Conservation (phyloP, 306 rosid species). For the Citrullus amarus region DNA sequence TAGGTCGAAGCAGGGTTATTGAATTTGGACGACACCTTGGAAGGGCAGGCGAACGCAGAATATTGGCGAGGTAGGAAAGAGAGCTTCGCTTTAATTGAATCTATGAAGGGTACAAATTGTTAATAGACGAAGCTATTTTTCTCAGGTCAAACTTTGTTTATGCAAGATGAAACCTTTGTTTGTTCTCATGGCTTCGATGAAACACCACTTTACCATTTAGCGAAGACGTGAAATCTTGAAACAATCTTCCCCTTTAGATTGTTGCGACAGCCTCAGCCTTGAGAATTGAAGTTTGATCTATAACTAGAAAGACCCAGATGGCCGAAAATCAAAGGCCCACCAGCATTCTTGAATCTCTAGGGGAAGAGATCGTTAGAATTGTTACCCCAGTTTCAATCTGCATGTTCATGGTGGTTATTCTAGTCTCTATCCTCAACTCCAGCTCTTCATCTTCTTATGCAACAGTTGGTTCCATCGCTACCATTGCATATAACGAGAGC, state of each 20-base stretch:
- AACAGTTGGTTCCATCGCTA: constrained; percentile 38
- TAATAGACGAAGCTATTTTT: neutral
- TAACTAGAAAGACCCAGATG: constrained; percentile 27
- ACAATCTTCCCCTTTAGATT: neutral
- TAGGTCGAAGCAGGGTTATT: neutral
- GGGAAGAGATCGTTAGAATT: constrained; percentile 78
- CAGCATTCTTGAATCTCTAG: constrained; percentile 45
- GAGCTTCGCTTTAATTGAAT: neutral
- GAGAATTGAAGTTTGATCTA: neutral
- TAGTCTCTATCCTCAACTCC: constrained; percentile 51
- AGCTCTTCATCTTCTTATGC: constrained; percentile 28
- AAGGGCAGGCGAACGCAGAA: neutral
- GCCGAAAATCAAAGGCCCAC: constrained; percentile 41
- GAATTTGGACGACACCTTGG: neutral
- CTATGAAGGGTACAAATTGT: neutral
- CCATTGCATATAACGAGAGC: constrained; percentile 60
- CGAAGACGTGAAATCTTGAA: neutral
- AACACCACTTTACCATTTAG: neutral
- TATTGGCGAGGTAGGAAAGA: neutral
- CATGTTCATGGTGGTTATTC: constrained; percentile 70
- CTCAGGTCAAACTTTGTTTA: neutral
- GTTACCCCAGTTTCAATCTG: constrained; percentile 78
- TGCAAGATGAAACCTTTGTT: neutral
- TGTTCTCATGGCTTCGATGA: neutral
- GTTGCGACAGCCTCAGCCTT: neutral